These are phyloP conservation scores for Termitomyces sp. DNA, from an alignment of 768 basidiomycete genomes.

Conservation along the genomic window DNA sequence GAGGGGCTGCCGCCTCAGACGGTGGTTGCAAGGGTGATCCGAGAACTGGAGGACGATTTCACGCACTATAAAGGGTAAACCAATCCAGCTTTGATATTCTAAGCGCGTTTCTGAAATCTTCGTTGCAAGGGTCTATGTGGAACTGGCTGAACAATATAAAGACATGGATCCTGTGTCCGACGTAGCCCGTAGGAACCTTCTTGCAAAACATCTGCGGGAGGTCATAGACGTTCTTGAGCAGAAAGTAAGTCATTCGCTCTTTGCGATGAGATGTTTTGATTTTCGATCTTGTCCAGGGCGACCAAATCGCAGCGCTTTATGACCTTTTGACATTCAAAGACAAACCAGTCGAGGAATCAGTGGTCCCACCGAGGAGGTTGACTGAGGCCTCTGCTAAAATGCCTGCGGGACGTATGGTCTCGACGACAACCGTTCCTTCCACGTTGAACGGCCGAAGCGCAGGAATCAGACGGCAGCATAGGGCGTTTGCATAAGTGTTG, in stretches of 20 bases:
- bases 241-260: slow-evolving; percentile 52
- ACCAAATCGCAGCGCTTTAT: slow-evolving; percentile 91
- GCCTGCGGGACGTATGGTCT: slow-evolving; percentile 4
- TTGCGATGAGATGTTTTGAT: background rate
- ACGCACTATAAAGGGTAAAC: slow-evolving; percentile 89
- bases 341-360: slow-evolving; percentile 39
- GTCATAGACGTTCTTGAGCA: slow-evolving; percentile 90
- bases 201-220: slow-evolving; percentile 86
- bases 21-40: slow-evolving; percentile 74
- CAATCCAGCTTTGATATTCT: slow-evolving; percentile 3
- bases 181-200: slow-evolving; percentile 75
- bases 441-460: slow-evolving; percentile 7
- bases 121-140: slow-evolving; percentile 74
- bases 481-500: background rate
- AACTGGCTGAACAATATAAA: slow-evolving; percentile 92
- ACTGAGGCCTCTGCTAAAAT: background rate
- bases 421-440: slow-evolving; percentile 11
- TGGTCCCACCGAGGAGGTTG: slow-evolving; percentile 17
- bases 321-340: slow-evolving; percentile 79
- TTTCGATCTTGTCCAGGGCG: slow-evolving; percentile 53
- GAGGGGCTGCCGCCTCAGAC: slow-evolving; percentile 79
- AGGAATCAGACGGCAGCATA: slow-evolving; percentile 1
- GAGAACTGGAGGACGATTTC: slow-evolving; percentile 94
- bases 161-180: slow-evolving; percentile 82
- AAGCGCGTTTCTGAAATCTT: slow-evolving; percentile 5